A percentile compares a stretch with the other conserved stretches of the same genome.
phyloP scores from a whole-genome alignment of 1,284 basidiomycete species.

The Ustilago sp. region DNA sequence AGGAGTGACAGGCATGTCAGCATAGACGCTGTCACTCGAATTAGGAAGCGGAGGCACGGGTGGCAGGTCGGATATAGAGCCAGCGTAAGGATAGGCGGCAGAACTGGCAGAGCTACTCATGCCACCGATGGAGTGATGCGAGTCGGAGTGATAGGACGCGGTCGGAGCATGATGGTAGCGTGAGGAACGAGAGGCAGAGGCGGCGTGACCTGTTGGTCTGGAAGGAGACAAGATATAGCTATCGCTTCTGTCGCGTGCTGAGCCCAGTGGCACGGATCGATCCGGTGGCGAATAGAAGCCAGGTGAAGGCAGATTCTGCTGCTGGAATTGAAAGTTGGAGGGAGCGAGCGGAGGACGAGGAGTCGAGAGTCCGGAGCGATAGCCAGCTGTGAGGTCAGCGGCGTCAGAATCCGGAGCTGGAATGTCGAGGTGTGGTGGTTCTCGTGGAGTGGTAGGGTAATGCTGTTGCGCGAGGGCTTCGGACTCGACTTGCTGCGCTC shows the following conservation, averaged over 20 bases:
- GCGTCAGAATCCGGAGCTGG: conserved; percentile 35
- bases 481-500: conserved; percentile 20
- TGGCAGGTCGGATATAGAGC: conserved; percentile 32
- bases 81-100: conserved; percentile 21
- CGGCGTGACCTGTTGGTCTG: conserved; percentile 20
- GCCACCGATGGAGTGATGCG: conserved; percentile 34
- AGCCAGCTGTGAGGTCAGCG: conserved; percentile 46
- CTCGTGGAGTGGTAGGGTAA: conserved; percentile 36
- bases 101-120: conserved; percentile 43
- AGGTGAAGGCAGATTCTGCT: conserved; percentile 33
- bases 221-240: conserved; percentile 40
- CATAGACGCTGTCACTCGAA: conserved; percentile 30
- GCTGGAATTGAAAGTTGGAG: conserved; percentile 21
- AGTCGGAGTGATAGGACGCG: conserved; percentile 45
- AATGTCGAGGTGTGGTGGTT: conserved; percentile 33
- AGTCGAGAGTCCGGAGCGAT: conserved; percentile 41
- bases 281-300: conserved; percentile 33
- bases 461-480: conserved; percentile 18
- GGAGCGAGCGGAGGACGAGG: conserved; percentile 29
- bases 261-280: conserved; percentile 12
- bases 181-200: conserved; percentile 35
- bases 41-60: conserved; percentile 54
- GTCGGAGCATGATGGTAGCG: conserved; percentile 45
- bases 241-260: conserved; percentile 27
- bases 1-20: conserved; percentile 45